These are phyloP conservation scores for Geotrichum cucujoidarum DNA, from an alignment of 1,139 yeast species.

Conservation along the genomic window DNA sequence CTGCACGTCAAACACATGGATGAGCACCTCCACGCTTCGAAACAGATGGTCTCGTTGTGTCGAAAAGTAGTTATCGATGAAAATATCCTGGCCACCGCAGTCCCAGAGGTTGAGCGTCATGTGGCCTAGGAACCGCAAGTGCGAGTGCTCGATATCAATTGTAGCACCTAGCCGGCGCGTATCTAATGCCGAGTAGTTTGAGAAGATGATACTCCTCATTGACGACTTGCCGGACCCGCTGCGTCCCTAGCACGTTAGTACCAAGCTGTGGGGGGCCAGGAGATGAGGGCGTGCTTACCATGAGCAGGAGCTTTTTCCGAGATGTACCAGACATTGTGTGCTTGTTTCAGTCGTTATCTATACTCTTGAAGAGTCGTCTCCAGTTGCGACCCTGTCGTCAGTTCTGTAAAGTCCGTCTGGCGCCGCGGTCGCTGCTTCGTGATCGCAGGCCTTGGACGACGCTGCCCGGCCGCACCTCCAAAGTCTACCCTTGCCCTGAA, in stretches of 20 bases:
- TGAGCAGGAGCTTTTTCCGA: slow-evolving; percentile 49
- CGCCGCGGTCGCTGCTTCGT: no score
- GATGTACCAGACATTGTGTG: slow-evolving; percentile 23
- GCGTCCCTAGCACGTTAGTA: slow-evolving; percentile 58
- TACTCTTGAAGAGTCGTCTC: not conserved
- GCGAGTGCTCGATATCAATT: slow-evolving; percentile 95
- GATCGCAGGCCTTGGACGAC: no score
- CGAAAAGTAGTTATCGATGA: slow-evolving; percentile 89
- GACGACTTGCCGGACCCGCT: slow-evolving; percentile 97
- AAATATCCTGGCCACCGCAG: slow-evolving; percentile 92
- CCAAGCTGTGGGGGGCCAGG: no score
- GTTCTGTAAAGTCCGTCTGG: no score
- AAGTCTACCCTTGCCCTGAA: no score
- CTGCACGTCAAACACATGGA: slow-evolving; percentile 95
- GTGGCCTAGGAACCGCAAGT: slow-evolving; percentile 83
- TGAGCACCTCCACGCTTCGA: slow-evolving; percentile 94
- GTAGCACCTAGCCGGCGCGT: slow-evolving; percentile 95
- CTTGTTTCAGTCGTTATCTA: not conserved
- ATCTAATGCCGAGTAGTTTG: slow-evolving; percentile 94
- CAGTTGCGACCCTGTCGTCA: no score
- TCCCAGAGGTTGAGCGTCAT: slow-evolving; percentile 97
- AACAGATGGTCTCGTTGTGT: slow-evolving; percentile 87
- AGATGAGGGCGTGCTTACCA: slow-evolving; percentile 37
- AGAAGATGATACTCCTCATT: slow-evolving; percentile 92
- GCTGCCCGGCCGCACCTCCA: no score